Evolutionary conservation across 768 basidiomycete species (phyloP).

Genomic region (Mycena alexandri): DNA sequence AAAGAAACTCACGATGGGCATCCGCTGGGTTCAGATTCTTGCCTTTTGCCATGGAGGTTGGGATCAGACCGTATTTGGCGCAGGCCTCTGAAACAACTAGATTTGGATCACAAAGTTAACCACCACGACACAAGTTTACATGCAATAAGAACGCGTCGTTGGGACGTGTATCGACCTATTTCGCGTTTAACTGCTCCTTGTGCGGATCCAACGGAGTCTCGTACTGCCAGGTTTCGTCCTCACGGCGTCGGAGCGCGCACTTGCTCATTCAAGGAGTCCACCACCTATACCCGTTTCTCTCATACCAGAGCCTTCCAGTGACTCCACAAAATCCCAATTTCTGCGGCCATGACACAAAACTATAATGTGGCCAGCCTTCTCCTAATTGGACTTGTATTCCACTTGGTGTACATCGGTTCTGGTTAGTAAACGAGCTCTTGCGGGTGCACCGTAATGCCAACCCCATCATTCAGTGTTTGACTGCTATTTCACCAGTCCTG

Average conservation of each 20-base stretch:
- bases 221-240: no score
- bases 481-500: slow-evolving; percentile 89
- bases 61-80: no score
- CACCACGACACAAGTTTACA: no score
- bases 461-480: slow-evolving; percentile 62
- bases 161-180: no score
- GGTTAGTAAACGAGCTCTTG: slow-evolving; percentile 42
- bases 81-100: no score
- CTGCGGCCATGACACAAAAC: slow-evolving; percentile 22
- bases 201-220: no score
- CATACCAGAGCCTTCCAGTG: background rate
- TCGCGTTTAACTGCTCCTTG: no score
- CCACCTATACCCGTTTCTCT: background rate
- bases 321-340: no score
- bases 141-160: background rate
- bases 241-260: no score
- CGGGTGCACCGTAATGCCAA: background rate
- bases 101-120: no score
- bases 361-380: slow-evolving; percentile 64
- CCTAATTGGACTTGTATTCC: slow-evolving; percentile 78
- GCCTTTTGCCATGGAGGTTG: slow-evolving; percentile 77
- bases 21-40: slow-evolving; percentile 96
- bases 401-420: slow-evolving; percentile 77
- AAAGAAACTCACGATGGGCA: slow-evolving; percentile 76
- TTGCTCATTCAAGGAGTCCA: no score